Evolutionary conservation across 176 grass and related monocot genomes (phyloP).

Genomic region (Zoysia japonica): DNA sequence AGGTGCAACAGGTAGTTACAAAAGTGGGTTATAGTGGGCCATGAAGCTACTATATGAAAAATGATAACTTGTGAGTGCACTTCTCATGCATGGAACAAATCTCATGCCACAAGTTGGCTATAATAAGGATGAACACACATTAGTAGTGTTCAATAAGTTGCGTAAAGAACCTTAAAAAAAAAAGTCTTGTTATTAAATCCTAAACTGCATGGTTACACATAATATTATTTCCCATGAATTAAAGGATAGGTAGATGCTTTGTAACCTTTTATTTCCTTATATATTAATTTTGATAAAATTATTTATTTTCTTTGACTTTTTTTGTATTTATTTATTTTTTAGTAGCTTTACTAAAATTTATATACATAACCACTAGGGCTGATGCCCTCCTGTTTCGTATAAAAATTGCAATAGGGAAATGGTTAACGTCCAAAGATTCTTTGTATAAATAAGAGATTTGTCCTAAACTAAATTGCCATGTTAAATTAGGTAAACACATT

Average conservation of each 20-base stretch:
- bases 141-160: not conserved
- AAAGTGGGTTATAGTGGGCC: not conserved
- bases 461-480: not conserved
- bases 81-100: not conserved
- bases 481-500: not conserved
- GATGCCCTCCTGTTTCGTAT: no score
- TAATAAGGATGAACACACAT: not conserved
- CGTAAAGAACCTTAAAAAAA: not conserved
- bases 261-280: no score
- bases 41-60: conserved; percentile 23
- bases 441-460: not conserved
- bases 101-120: conserved; percentile 4
- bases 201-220: no score
- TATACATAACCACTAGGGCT: no score
- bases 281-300: no score
- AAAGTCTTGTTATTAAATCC: no score
- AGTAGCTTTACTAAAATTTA: not conserved
- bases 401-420: no score
- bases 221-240: no score
- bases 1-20: not conserved
- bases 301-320: no score
- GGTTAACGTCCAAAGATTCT: not conserved
- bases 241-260: no score
- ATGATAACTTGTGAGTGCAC: not conserved
- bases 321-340: no score